A percentile compares a stretch with the other conserved stretches of the same genome.
These are phyloP conservation scores for Prunus persica DNA, from an alignment of 306 rosid species.

Conservation along the genomic window Prunus_persica_NCBIv2 NC_034010.1:27397001-27397500, in stretches of 20 bases:
- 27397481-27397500: conserved; percentile 25
- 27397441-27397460: conserved; percentile 16
- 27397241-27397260: background rate
- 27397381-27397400: background rate
- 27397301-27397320: background rate
- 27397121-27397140: background rate
- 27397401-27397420: background rate
- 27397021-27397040: background rate
- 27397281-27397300: background rate
- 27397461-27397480: background rate
- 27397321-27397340: background rate
- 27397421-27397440: background rate
- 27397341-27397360: background rate
- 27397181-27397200: background rate
- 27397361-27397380: background rate
- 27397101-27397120: background rate
- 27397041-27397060: background rate
- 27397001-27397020: background rate
- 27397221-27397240: background rate
- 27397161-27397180: background rate
- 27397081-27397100: background rate
- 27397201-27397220: background rate
- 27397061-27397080: background rate
- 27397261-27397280: background rate
- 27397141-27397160: background rate